A percentile compares a stretch with the other conserved stretches of the same genome.
phyloP scores from a whole-genome alignment of 257 asterid genomes.

The Leptodermis oblonga region DNA sequence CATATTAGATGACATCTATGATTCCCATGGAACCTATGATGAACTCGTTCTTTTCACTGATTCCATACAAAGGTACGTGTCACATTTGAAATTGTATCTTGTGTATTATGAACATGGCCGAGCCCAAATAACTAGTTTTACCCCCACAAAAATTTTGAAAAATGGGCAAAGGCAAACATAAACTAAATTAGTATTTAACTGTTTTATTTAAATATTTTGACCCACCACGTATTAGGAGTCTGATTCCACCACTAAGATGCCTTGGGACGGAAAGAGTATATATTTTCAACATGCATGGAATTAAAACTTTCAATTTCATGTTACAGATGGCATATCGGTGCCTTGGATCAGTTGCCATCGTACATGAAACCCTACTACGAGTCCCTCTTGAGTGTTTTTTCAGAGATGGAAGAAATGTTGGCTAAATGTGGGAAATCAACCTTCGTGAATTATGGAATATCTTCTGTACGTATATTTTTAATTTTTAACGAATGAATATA shows the following conservation, averaged over 20 bases:
- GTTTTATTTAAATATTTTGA: too few species aligned
- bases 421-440: neutral
- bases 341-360: slow-evolving; percentile 9
- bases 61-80: slow-evolving; percentile 18
- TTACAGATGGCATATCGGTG: slow-evolving; percentile 23
- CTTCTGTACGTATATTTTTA: slow-evolving; percentile 11
- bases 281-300: too few species aligned
- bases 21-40: slow-evolving; percentile 18
- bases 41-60: slow-evolving; percentile 25
- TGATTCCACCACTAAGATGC: neutral
- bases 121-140: too few species aligned
- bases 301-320: neutral
- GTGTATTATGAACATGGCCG: too few species aligned
- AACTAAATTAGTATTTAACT: too few species aligned
- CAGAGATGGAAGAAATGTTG: slow-evolving; percentile 15
- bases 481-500: neutral
- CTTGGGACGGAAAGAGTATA: too few species aligned
- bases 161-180: too few species aligned
- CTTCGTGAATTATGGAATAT: slow-evolving; percentile 10
- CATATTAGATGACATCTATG: slow-evolving; percentile 26
- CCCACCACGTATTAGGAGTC: neutral
- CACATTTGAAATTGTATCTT: too few species aligned
- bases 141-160: too few species aligned
- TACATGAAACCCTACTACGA: slow-evolving; percentile 20
- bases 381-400: slow-evolving; percentile 12